A percentile compares a stretch with the other conserved stretches of the same genome.
Evolutionary conservation across 768 basidiomycete species (phyloP).

Genomic region (Rhodotorula babjevae): DNA sequence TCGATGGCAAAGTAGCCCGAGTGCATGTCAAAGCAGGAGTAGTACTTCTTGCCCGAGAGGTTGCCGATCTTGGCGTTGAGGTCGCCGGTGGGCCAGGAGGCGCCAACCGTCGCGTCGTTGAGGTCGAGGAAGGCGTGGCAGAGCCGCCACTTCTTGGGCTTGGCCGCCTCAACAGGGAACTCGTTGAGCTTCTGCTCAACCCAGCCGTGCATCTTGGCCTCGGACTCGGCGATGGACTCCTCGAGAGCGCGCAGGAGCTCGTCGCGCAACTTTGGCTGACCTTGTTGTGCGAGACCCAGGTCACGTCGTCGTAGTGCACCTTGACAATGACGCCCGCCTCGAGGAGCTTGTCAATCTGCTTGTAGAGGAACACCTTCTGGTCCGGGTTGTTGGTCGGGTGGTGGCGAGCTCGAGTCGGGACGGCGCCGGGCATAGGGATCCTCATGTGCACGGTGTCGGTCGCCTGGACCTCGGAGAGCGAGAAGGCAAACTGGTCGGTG

Average conservation of each 20-base stretch:
- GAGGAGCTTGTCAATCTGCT: neutral
- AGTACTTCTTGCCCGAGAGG: neutral
- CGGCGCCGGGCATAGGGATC: neutral
- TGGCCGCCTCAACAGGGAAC: neutral
- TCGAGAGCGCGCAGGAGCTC: neutral
- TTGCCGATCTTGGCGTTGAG: slow-evolving; percentile 1
- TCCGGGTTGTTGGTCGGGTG: neutral
- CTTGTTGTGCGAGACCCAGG: neutral
- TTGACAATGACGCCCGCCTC: neutral
- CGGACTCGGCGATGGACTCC: neutral
- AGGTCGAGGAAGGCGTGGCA: slow-evolving; percentile 4
- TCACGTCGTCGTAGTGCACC: neutral
- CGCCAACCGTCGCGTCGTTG: slow-evolving; percentile 6
- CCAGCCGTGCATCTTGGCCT: neutral
- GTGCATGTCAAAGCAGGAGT: neutral
- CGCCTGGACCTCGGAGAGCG: neutral
- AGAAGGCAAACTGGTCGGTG: neutral
- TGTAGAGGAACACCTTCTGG: neutral
- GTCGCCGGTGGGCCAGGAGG: neutral
- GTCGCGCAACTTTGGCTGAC: neutral
- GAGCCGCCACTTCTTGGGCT: neutral
- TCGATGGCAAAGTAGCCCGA: neutral
- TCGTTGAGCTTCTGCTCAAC: neutral
- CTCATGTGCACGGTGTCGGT: neutral
- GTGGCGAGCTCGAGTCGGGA: neutral